Conservation (phyloP, 1,284 basidiomycete genomes). For the Hypsizygus ulmarius region DNA sequence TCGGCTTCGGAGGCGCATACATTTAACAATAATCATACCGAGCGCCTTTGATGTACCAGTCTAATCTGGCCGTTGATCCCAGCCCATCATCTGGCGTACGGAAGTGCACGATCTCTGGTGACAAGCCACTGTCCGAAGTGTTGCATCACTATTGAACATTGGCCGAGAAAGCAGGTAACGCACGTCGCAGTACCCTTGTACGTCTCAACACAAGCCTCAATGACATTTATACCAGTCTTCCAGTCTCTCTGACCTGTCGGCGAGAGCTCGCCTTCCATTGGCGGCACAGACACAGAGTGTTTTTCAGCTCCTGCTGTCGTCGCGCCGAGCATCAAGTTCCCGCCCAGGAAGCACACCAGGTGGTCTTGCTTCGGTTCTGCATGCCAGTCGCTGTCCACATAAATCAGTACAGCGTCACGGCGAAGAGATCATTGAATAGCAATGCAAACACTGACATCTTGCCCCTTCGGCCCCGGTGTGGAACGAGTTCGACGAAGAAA, state of each 20-base stretch:
- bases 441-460: slow-evolving; percentile 22
- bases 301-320: slow-evolving; percentile 50
- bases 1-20: not conserved
- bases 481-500: slow-evolving; percentile 72
- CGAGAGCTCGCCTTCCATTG: slow-evolving; percentile 48
- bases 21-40: slow-evolving; percentile 33
- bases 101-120: slow-evolving; percentile 85
- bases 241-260: slow-evolving; percentile 67
- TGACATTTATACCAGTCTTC: slow-evolving; percentile 70
- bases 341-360: slow-evolving; percentile 94
- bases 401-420: slow-evolving; percentile 65
- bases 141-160: not conserved
- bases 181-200: slow-evolving; percentile 73
- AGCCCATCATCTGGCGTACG: slow-evolving; percentile 51
- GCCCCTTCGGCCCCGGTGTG: slow-evolving; percentile 33
- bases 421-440: slow-evolving; percentile 34
- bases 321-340: slow-evolving; percentile 88
- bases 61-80: slow-evolving; percentile 37
- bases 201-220: slow-evolving; percentile 80
- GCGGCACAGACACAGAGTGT: slow-evolving; percentile 51
- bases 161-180: slow-evolving; percentile 19
- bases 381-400: slow-evolving; percentile 61
- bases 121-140: slow-evolving; percentile 58
- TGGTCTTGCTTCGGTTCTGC: slow-evolving; percentile 91
- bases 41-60: slow-evolving; percentile 89